Evolutionary conservation across 306 rosid species (phyloP).

Genomic region (Pyrus communis): DNA sequence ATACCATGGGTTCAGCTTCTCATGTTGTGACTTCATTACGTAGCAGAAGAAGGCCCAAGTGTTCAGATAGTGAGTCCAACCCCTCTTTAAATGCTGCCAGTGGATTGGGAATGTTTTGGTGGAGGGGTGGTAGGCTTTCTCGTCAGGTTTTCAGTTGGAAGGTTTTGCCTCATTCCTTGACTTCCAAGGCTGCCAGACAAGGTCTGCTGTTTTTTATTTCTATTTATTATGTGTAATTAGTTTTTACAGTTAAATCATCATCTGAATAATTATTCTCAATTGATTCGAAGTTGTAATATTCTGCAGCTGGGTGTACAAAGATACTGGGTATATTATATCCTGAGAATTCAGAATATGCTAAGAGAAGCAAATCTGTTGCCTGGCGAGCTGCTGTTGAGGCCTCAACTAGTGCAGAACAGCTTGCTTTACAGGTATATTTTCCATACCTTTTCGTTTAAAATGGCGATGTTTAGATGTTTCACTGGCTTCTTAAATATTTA

Average conservation of each 20-base stretch:
- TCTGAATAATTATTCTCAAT: slow-evolving; percentile 40
- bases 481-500: not conserved
- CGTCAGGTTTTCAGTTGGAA: slow-evolving; percentile 82
- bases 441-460: slow-evolving; percentile 10
- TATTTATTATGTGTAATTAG: slow-evolving; percentile 13
- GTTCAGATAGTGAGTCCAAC: slow-evolving; percentile 51
- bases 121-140: slow-evolving; percentile 96
- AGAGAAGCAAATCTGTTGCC: slow-evolving; percentile 66
- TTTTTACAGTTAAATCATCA: slow-evolving; percentile 27
- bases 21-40: slow-evolving; percentile 63
- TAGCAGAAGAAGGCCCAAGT: slow-evolving; percentile 58
- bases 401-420: slow-evolving; percentile 76
- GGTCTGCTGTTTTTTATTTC: slow-evolving; percentile 38
- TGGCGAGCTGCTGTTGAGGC: slow-evolving; percentile 94
- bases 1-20: slow-evolving; percentile 78
- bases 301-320: slow-evolving; percentile 84
- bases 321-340: slow-evolving; percentile 76
- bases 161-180: slow-evolving; percentile 64
- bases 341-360: slow-evolving; percentile 87
- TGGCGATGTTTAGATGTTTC: slow-evolving; percentile 14
- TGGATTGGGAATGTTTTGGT: slow-evolving; percentile 85
- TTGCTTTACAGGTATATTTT: slow-evolving; percentile 74
- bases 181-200: slow-evolving; percentile 90
- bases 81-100: slow-evolving; percentile 52
- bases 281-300: slow-evolving; percentile 37